Percentiles rank a stretch among this genome's conserved stretches.
These are phyloP conservation scores for Xerophyta viscosa DNA, from an alignment of 106 monocot genomes.

Conservation along the genomic window DNA sequence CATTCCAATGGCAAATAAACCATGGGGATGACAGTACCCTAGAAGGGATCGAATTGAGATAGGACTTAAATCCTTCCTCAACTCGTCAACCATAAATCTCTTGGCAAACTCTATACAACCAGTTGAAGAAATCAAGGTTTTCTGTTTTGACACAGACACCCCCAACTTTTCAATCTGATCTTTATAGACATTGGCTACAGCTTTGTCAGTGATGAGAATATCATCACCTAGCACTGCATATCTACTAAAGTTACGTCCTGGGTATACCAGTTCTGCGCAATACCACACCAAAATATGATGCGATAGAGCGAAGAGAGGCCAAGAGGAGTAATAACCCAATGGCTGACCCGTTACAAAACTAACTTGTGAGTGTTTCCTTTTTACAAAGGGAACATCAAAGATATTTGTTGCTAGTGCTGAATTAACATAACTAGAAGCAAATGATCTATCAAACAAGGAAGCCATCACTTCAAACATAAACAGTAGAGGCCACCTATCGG, in stretches of 20 bases:
- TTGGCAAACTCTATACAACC: background rate
- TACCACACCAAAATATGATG: background rate
- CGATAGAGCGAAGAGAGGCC: constrained; percentile 1
- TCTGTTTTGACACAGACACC: background rate
- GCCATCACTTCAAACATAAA: background rate
- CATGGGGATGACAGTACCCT: background rate
- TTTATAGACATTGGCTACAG: background rate
- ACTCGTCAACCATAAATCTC: background rate
- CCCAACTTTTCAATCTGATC: background rate
- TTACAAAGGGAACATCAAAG: background rate
- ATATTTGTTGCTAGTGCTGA: no score
- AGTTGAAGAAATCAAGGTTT: background rate
- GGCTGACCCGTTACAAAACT: background rate
- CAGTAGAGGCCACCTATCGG: background rate
- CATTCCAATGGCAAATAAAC: background rate
- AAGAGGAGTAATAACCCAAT: background rate
- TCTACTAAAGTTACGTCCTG: background rate
- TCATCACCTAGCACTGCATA: constrained; percentile 3
- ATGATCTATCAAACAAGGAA: background rate
- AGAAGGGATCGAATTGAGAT: background rate
- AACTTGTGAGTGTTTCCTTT: background rate
- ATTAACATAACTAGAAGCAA: background rate
- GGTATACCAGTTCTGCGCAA: background rate
- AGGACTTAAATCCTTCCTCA: background rate
- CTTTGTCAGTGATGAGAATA: background rate